Conservation (phyloP, 2,329 filamentous ascomycete genomes). For the Fusarium oligoseptatum region DNA sequence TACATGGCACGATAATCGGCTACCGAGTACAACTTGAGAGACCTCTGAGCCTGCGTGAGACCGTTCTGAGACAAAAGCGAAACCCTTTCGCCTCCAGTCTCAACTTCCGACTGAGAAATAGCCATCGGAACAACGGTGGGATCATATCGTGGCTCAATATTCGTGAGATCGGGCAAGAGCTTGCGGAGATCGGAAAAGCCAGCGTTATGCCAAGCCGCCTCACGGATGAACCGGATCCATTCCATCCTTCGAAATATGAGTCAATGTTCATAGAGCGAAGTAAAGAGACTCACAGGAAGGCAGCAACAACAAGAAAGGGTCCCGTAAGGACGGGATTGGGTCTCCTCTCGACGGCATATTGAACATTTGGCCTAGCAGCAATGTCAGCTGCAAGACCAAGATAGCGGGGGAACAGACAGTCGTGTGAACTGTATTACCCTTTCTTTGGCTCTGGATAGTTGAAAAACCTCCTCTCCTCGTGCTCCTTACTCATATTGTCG, state of each 20-base stretch:
- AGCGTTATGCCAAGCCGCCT: conserved; percentile 68
- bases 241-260: conserved; percentile 39
- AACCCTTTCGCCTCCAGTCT: conserved; percentile 12
- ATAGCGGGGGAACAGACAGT: too few relatives aligned
- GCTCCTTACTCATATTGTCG: conserved; percentile 17
- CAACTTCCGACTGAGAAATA: conserved; percentile 59
- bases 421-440: conserved; percentile 27
- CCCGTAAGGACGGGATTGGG: conserved; percentile 37
- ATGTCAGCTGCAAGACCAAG: conserved; percentile 23
- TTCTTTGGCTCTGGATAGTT: conserved; percentile 38
- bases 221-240: conserved; percentile 41
- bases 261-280: fast-evolving
- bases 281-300: conserved; percentile 28
- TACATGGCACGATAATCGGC: conserved; percentile 61
- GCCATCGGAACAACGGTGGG: conserved; percentile 59
- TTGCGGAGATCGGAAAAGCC: conserved; percentile 71
- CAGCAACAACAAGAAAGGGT: conserved; percentile 28
- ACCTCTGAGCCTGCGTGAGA: conserved; percentile 53
- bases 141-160: conserved; percentile 62
- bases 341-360: conserved; percentile 31
- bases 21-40: conserved; percentile 52
- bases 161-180: conserved; percentile 64
- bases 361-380: conserved; percentile 33
- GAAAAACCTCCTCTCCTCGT: conserved; percentile 25
- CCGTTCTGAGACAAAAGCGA: neutral